Evolutionary conservation across 2,329 filamentous ascomycete species (phyloP).

Genomic region (Botryotinia globosa): DNA sequence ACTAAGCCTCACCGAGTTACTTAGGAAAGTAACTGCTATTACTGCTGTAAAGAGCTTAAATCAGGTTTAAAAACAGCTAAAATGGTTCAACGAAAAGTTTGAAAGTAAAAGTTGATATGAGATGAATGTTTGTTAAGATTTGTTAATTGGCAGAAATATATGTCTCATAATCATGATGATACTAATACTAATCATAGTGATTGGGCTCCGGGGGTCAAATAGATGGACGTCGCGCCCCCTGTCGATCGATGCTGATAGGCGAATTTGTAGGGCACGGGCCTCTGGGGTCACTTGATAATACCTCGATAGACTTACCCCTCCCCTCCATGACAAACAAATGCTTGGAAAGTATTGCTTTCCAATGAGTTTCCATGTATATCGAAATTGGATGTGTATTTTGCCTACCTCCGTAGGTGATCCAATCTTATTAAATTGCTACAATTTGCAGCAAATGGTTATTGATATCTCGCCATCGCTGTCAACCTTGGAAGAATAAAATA

Average conservation of each 20-base stretch:
- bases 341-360: neutral
- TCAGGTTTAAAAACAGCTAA: neutral
- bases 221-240: neutral
- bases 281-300: neutral
- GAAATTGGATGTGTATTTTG: neutral
- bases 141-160: neutral
- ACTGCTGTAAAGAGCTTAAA: neutral
- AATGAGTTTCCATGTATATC: neutral
- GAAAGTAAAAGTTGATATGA: neutral
- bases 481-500: neutral
- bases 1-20: neutral
- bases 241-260: neutral
- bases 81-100: neutral
- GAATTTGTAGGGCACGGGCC: neutral
- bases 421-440: neutral
- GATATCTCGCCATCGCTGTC: neutral
- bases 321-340: neutral
- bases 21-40: neutral
- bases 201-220: neutral
- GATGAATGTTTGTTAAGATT: fast-evolving
- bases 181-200: neutral
- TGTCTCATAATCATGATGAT: neutral
- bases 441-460: neutral
- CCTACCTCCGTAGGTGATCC: neutral
- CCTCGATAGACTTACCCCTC: neutral